Conservation (phyloP, 768 basidiomycete genomes). For the Panaeolus cyanescens region DNA sequence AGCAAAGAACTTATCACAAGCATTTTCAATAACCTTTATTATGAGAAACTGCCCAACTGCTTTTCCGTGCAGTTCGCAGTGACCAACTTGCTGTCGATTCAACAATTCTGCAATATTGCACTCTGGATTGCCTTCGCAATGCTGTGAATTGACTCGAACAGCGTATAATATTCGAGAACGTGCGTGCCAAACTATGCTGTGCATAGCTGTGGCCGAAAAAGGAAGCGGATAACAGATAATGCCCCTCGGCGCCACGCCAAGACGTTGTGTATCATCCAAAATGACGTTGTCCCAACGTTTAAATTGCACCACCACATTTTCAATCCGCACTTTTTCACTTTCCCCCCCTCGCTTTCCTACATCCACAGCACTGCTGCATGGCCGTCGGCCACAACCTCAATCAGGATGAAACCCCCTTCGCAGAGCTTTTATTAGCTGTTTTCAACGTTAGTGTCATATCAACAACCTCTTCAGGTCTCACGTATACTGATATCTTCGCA, state of each 20-base stretch:
- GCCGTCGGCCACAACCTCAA: neutral
- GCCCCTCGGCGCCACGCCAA: neutral
- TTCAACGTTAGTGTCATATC: conserved; percentile 21
- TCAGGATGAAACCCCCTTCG: conserved; percentile 17
- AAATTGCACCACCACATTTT: conserved; percentile 1
- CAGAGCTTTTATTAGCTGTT: conserved; percentile 22
- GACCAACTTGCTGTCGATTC: neutral
- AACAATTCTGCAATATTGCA: neutral
- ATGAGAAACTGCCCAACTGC: no score
- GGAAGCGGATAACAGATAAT: conserved; percentile 1
- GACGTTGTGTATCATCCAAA: neutral
- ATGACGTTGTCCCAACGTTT: conserved; percentile 1
- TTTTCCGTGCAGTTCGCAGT: neutral
- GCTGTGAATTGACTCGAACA: neutral
- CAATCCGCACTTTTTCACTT: neutral
- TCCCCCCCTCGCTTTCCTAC: neutral
- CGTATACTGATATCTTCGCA: conserved; percentile 26
- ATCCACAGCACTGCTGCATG: neutral
- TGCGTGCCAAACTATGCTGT: neutral
- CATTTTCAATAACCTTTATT: no score
- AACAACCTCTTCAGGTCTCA: conserved; percentile 1
- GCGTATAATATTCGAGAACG: neutral
- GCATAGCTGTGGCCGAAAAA: neutral
- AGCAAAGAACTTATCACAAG: no score
- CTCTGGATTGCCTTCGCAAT: neutral